A percentile compares a stretch with the other conserved stretches of the same genome.
Evolutionary conservation across 2,329 filamentous ascomycete species (phyloP).

Genomic region (Alternaria rosae): DNA sequence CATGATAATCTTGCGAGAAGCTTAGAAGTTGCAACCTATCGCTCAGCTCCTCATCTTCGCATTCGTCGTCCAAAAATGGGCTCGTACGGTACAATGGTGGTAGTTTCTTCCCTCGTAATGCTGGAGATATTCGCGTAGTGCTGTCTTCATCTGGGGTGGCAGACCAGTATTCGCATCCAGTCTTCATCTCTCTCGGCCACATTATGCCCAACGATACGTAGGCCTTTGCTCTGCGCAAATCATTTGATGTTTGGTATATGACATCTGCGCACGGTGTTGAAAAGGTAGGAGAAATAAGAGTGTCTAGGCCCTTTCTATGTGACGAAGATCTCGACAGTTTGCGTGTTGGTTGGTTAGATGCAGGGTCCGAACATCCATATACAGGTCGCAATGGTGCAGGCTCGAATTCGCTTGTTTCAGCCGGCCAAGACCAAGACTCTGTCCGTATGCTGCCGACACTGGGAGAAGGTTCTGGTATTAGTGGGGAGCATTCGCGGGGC

Average conservation of each 20-base stretch:
- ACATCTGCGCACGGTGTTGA: constrained; percentile 2
- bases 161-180: constrained; percentile 4
- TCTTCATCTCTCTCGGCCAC: constrained; percentile 15
- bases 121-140: neutral
- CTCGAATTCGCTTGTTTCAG: constrained; percentile 9
- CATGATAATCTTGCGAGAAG: constrained; percentile 43
- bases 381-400: constrained; percentile 28
- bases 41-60: constrained; percentile 27
- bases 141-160: neutral
- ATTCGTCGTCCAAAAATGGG: constrained; percentile 22
- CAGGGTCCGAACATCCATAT: constrained; percentile 17
- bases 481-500: constrained; percentile 5
- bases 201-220: constrained; percentile 29
- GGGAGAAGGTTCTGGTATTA: constrained; percentile 43
- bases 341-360: constrained; percentile 24
- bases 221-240: constrained; percentile 32
- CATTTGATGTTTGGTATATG: constrained; percentile 22
- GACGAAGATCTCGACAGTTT: constrained; percentile 29
- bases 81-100: constrained; percentile 20
- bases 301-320: neutral
- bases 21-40: constrained; percentile 32
- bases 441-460: constrained; percentile 20
- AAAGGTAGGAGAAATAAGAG: neutral
- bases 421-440: constrained; percentile 19
- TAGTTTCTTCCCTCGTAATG: constrained; percentile 21